Base-by-base conservation (phyloP, 106 monocot species). In the Allium fistulosum region DNA sequence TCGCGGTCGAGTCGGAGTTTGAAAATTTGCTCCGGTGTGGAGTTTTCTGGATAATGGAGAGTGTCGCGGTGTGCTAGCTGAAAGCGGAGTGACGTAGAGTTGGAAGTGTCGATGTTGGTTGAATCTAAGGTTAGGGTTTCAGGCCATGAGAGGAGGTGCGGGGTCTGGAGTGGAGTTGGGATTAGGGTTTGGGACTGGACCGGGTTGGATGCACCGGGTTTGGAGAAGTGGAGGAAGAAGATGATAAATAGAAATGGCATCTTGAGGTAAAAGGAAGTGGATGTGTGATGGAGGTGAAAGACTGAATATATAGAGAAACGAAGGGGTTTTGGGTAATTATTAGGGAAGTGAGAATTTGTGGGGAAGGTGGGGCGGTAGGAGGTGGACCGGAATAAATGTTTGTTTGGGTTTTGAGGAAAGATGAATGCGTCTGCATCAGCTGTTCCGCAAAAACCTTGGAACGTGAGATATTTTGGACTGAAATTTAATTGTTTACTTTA, bases 31-130 rank as follows among this genome's bases (percentile, higher is more conserved):
- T 65, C 59, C 7, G 75, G 59, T 17, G 79, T 68, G 64, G 70
- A 62, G 63, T 65, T 74, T 52, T 67, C 26, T 49, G 71, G 12
- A 27, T 66, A 10, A 56, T 55, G 50, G 62, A 81, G 46, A 47
- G 71, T 58, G 57, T 85, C 80, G 26, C 74, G 77, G 77, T 82
- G 82, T 57, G 78, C 59, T n/a, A 88, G 77, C 10, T 58, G 68
- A 57, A 85, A 17, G 26, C 68, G 74, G 59, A 85, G 55, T 55
- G 79, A 58, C 46, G 67, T 4, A 53, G n/a, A 37, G 7, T 58
- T 12, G 61, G 79, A 58, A 51, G 67, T 4, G 63, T 60, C 17
- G 7, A 46, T 12, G 53, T 55, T 55, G 15, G 11, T 55, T 55
- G 53, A 55, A 15, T 11, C 15, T 2, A 15, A 3, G 57, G 18